A percentile compares a stretch with the other conserved stretches of the same genome.
Conservation (phyloP, 2,329 filamentous ascomycete species). For the Dactylellina parvicollis region DNA sequence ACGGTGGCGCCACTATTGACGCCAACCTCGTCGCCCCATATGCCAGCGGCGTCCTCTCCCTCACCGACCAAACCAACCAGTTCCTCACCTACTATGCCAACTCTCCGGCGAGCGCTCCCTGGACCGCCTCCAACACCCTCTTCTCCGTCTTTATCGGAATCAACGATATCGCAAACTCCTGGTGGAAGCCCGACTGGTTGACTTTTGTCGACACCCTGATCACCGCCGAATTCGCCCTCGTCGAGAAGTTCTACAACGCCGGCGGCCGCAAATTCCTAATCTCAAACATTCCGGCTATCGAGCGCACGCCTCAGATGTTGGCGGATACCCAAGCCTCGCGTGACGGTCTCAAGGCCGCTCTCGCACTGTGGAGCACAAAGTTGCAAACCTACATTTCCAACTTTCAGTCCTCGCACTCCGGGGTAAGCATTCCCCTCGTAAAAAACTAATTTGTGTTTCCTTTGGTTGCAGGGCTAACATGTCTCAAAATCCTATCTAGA, state of each 20-base stretch:
- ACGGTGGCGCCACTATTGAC: slow-evolving; percentile 68
- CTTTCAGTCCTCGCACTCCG: slow-evolving; percentile 41
- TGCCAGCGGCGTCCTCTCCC: slow-evolving; percentile 64
- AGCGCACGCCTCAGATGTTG: slow-evolving; percentile 52
- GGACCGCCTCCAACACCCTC: slow-evolving; percentile 62
- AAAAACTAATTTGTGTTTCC: not conserved
- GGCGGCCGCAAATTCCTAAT: slow-evolving; percentile 67
- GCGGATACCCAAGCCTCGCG: slow-evolving; percentile 14
- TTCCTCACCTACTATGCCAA: slow-evolving; percentile 63
- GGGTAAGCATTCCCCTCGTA: slow-evolving; percentile 16
- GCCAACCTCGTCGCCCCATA: slow-evolving; percentile 67
- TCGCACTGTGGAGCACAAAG: slow-evolving; percentile 38
- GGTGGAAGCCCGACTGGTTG: slow-evolving; percentile 57
- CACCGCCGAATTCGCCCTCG: slow-evolving; percentile 62
- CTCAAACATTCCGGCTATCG: slow-evolving; percentile 63
- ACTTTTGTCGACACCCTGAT: slow-evolving; percentile 43
- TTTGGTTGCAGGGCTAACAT: not conserved
- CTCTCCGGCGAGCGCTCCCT: slow-evolving; percentile 61
- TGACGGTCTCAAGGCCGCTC: slow-evolving; percentile 23
- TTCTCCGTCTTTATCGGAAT: slow-evolving; percentile 68
- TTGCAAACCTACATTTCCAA: slow-evolving; percentile 50
- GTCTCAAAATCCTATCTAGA: slow-evolving; percentile 4
- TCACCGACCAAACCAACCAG: slow-evolving; percentile 66
- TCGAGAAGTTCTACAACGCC: slow-evolving; percentile 63
- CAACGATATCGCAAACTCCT: slow-evolving; percentile 68